These are phyloP conservation scores for Termitomyces sp. DNA, from an alignment of 768 basidiomycete genomes.

Conservation along the genomic window DNA sequence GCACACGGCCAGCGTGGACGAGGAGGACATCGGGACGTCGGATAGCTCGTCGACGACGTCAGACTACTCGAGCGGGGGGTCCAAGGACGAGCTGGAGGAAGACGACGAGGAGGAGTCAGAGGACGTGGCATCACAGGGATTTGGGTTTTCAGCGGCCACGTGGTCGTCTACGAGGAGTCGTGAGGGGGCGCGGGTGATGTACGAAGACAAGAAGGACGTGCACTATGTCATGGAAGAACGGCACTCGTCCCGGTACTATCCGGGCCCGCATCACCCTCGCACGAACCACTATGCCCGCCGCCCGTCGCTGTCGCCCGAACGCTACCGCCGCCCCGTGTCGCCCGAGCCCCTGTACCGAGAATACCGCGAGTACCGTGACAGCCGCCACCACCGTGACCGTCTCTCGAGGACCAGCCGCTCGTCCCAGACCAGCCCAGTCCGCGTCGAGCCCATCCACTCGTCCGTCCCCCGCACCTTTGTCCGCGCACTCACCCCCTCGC, in stretches of 20 bases:
- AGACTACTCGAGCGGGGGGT: neutral
- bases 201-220: neutral
- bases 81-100: neutral
- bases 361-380: constrained; percentile 4
- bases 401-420: neutral
- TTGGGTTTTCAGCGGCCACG: constrained; percentile 6
- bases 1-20: neutral
- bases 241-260: neutral
- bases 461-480: neutral
- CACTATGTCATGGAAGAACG: neutral
- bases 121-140: neutral
- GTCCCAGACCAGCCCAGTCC: constrained; percentile 7
- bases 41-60: constrained; percentile 1
- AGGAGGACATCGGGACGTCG: constrained; percentile 7
- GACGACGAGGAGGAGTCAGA: neutral
- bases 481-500: constrained; percentile 3
- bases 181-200: neutral
- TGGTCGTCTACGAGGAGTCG: neutral
- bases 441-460: constrained; percentile 4
- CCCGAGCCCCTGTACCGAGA: neutral
- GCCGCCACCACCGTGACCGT: neutral
- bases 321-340: neutral
- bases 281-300: neutral
- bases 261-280: neutral
- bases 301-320: neutral